These are phyloP conservation scores for Phlyctochytrium arcticum DNA, from an alignment of 192 early-diverging fungal genomes.

Conservation along the genomic window DNA sequence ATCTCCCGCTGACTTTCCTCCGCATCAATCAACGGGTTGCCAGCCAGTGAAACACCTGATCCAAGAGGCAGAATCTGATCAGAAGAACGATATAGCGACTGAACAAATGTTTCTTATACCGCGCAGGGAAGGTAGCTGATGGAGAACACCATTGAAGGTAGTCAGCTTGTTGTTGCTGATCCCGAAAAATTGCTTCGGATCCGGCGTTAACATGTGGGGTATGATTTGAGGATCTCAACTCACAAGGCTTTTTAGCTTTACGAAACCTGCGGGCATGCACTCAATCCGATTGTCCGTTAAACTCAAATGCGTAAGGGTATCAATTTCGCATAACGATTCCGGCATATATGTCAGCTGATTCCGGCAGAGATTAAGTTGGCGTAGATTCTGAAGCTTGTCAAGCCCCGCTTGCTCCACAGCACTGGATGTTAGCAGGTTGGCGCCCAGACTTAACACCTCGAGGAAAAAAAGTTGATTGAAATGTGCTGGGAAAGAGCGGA, in stretches of 20 bases:
- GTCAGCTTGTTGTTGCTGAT: constrained; percentile 10
- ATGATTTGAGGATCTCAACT: too few relatives aligned
- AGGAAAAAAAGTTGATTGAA: constrained; percentile 14
- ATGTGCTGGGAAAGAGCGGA: constrained; percentile 1
- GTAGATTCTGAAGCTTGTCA: constrained; percentile 12
- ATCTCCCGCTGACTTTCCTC: constrained; percentile 4
- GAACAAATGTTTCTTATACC: too few relatives aligned
- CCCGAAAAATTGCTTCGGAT: constrained; percentile 15
- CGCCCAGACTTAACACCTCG: constrained; percentile 17
- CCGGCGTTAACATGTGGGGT: too few relatives aligned
- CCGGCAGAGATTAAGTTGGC: constrained; percentile 3
- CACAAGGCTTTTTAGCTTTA: constrained; percentile 4
- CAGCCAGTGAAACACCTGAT: constrained; percentile 19
- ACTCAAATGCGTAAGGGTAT: constrained; percentile 8
- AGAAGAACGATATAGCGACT: too few relatives aligned
- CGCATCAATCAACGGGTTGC: constrained; percentile 11
- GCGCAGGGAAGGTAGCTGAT: constrained; percentile 2
- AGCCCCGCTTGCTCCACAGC: constrained; percentile 5
- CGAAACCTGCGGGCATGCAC: constrained; percentile 15
- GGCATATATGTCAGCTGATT: constrained; percentile 9
- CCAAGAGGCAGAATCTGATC: too few relatives aligned
- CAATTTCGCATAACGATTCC: constrained; percentile 14
- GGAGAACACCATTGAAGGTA: background rate
- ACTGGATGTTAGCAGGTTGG: constrained; percentile 7
- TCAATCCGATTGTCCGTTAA: constrained; percentile 12